These are phyloP conservation scores for Neurospora sp. DNA, from an alignment of 2,329 filamentous ascomycete species.

Conservation along the genomic window DNA sequence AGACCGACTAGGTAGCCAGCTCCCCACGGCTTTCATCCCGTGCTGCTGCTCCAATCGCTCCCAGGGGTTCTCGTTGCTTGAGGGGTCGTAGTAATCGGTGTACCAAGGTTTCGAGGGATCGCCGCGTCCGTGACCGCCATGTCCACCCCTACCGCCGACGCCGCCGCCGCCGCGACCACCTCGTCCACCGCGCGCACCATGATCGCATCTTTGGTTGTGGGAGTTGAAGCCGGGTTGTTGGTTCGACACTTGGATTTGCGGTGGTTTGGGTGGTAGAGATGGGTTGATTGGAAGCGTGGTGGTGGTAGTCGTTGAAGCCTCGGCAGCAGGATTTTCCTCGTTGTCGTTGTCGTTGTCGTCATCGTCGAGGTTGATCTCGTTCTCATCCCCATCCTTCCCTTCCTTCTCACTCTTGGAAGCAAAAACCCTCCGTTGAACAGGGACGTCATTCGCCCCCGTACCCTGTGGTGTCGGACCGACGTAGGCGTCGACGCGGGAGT, in stretches of 20 bases:
- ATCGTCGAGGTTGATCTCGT: constrained; percentile 35
- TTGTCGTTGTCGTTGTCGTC: constrained; percentile 21
- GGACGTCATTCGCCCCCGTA: constrained; percentile 24
- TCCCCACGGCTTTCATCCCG: constrained; percentile 33
- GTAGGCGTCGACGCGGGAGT: constrained; percentile 43
- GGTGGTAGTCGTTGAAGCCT: constrained; percentile 5
- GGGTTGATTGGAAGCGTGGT: constrained; percentile 22
- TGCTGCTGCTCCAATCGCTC: constrained; percentile 39
- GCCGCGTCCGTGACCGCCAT: no score
- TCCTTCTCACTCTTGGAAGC: no score
- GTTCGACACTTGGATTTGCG: not conserved
- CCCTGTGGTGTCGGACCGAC: constrained; percentile 19
- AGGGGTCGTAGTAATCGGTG: constrained; percentile 57
- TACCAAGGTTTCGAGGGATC: constrained; percentile 36
- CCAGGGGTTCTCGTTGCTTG: constrained; percentile 67
- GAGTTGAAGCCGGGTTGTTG: constrained; percentile 2
- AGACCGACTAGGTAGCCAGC: constrained; percentile 32
- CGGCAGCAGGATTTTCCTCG: not conserved
- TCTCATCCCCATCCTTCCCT: constrained; percentile 21
- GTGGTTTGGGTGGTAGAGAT: constrained; percentile 20
- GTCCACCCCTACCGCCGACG: no score
- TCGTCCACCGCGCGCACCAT: not conserved
- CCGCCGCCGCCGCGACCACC: constrained; percentile 6
- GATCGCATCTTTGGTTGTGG: not conserved
- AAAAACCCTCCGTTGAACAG: constrained; percentile 2